phyloP scores from a whole-genome alignment of 139 green algal species.

The Coelastrella sp. region DNA sequence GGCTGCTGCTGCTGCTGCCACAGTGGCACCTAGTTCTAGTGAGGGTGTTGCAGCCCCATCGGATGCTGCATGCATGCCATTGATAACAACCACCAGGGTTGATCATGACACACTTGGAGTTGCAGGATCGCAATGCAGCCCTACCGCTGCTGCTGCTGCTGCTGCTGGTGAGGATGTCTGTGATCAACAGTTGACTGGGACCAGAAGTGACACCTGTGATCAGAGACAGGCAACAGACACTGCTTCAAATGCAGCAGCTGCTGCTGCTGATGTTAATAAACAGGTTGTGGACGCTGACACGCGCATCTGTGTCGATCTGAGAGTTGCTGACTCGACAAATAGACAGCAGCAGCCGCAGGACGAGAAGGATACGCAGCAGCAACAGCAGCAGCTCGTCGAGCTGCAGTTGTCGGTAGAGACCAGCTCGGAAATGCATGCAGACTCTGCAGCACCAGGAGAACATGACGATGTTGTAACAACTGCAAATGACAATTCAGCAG shows the following conservation, averaged over 20 bases:
- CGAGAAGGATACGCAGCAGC: not conserved
- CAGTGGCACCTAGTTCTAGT: not conserved
- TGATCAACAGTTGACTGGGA: too few species aligned
- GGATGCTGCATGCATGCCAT: too few species aligned
- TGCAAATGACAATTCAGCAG: not conserved
- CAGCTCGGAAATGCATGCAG: not conserved
- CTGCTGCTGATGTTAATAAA: not conserved
- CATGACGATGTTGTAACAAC: not conserved
- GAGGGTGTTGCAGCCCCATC: too few species aligned
- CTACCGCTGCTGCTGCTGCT: too few species aligned
- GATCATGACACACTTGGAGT: too few species aligned
- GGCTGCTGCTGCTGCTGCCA: not conserved
- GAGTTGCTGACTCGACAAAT: not conserved
- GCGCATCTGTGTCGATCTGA: not conserved
- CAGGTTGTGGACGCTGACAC: not conserved
- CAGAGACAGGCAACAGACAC: too few species aligned
- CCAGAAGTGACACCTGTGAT: too few species aligned
- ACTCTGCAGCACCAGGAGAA: slow-evolving; percentile 7
- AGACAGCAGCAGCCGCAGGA: not conserved
- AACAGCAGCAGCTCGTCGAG: not conserved
- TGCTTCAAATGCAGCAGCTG: not conserved
- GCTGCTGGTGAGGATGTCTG: too few species aligned
- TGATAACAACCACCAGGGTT: too few species aligned
- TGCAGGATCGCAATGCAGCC: too few species aligned
- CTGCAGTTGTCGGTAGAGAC: not conserved